Evolutionary conservation across 202 grass and related monocot species (phyloP).

Genomic region (Zizania palustris): DNA sequence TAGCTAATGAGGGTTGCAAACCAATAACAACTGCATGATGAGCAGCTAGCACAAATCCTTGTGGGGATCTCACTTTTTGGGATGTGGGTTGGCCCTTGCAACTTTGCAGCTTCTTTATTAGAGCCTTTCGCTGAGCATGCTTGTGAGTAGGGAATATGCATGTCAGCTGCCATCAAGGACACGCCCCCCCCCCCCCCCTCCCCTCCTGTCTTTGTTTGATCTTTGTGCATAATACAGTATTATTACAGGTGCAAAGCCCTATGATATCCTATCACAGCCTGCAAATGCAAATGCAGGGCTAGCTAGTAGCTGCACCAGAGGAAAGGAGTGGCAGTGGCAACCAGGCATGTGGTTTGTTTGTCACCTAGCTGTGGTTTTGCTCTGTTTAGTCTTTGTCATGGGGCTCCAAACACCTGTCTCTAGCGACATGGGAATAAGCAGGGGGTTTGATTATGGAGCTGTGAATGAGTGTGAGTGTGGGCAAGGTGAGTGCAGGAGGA

Average conservation of each 20-base stretch:
- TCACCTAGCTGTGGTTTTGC: slow-evolving; percentile 50
- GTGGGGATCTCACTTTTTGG: slow-evolving; percentile 32
- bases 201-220: slow-evolving; percentile 7
- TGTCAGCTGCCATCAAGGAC: slow-evolving; percentile 27
- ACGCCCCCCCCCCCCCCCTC: too few species aligned
- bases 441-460: not conserved
- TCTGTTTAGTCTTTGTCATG: slow-evolving; percentile 46
- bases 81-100: slow-evolving; percentile 23
- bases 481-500: slow-evolving; percentile 18
- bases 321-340: not conserved
- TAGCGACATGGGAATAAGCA: slow-evolving; percentile 41
- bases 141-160: slow-evolving; percentile 36
- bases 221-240: not conserved
- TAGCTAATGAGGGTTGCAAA: not conserved
- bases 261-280: slow-evolving; percentile 31
- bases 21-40: slow-evolving; percentile 27
- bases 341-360: slow-evolving; percentile 47
- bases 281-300: slow-evolving; percentile 4
- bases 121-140: slow-evolving; percentile 20
- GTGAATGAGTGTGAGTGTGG: not conserved
- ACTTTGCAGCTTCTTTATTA: slow-evolving; percentile 39
- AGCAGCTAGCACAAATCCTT: slow-evolving; percentile 37
- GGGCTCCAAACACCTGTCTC: slow-evolving; percentile 47
- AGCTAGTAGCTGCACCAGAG: slow-evolving; percentile 28
- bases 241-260: slow-evolving; percentile 19